Evolutionary conservation across 2,329 filamentous ascomycete species (phyloP), one percentile per base, ranked within the genome.

Genomic region (Sarocladiaceae sp.): DNA sequence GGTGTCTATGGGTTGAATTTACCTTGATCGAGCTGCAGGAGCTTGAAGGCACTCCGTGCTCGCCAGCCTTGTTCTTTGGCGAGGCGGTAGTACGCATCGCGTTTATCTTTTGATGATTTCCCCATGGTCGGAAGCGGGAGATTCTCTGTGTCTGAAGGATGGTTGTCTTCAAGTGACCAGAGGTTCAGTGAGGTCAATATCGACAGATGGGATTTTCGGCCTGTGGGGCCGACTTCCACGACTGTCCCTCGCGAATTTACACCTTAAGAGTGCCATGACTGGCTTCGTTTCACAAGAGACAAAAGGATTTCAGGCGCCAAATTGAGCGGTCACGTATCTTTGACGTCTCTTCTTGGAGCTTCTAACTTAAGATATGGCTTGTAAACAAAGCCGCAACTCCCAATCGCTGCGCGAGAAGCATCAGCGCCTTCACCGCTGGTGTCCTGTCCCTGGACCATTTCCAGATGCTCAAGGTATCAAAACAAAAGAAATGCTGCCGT

Each of bases 21-120:
- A 81, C 80, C 80, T 69, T 83, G 89, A 62, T 98, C 90, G 19
- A 98, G 80, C 65, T 98, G 93, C 11, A 98, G 80, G 19, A 98
- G 79, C 67, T 98, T 98, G 72, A 96, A 98, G 7, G 93, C 93
- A 53, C 89, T 95, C 47, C 93, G 80, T 21, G 93, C 93, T 27
- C 93, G 86, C 91, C 93, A 98, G 51, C 94, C 94, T 72, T 98
- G 93, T 65, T 98, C 93, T 68, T 98, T 98, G 15, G 93, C 93
- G 7, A 98, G 85, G 44, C 93, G 81, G 60, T 98, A 98, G 68
- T 98, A 98, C 35, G 90, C 90, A 64, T 98, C 93, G 44, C 93
- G 86, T 69, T 98, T 98, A 61, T 98, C 93, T 66, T 98, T 98
- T 39, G 91, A 97, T 1, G 93, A 95, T 64, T 97, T 97, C 1